phyloP scores from a whole-genome alignment of 2,329 filamentous ascomycete species.

The Epicoccum sorghinum region DNA sequence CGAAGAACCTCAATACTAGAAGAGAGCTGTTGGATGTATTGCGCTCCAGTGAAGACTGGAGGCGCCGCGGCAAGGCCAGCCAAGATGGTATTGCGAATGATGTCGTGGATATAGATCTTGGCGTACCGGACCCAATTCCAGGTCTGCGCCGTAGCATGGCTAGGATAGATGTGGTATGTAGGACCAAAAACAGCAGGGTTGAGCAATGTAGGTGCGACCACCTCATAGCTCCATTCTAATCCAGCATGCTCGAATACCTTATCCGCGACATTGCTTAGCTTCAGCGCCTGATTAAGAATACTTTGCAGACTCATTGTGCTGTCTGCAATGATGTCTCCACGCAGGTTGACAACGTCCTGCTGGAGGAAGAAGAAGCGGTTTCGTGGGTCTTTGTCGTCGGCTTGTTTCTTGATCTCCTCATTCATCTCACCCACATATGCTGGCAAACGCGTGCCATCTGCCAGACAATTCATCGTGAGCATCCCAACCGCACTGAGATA shows the following conservation, averaged over 20 bases:
- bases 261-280: conserved; percentile 30
- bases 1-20: conserved; percentile 32
- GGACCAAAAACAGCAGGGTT: conserved; percentile 29
- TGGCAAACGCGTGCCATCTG: conserved; percentile 29
- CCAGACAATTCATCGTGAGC: conserved; percentile 40
- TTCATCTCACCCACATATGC: conserved; percentile 35
- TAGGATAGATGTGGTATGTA: conserved; percentile 42
- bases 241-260: conserved; percentile 27
- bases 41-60: conserved; percentile 29
- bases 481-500: conserved; percentile 38
- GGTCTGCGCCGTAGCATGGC: conserved; percentile 33
- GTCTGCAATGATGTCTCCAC: conserved; percentile 31
- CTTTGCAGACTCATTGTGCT: conserved; percentile 20
- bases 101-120: conserved; percentile 43
- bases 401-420: conserved; percentile 26
- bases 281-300: conserved; percentile 35
- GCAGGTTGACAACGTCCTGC: conserved; percentile 34
- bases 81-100: conserved; percentile 41
- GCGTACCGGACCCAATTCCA: conserved; percentile 46
- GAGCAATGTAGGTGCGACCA: background rate
- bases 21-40: conserved; percentile 31
- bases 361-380: conserved; percentile 39
- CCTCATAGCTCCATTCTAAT: conserved; percentile 33
- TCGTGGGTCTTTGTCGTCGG: conserved; percentile 30
- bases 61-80: conserved; percentile 33